Base-by-base conservation (phyloP, 1,284 basidiomycete species). In the Mycena citricolor region DNA sequence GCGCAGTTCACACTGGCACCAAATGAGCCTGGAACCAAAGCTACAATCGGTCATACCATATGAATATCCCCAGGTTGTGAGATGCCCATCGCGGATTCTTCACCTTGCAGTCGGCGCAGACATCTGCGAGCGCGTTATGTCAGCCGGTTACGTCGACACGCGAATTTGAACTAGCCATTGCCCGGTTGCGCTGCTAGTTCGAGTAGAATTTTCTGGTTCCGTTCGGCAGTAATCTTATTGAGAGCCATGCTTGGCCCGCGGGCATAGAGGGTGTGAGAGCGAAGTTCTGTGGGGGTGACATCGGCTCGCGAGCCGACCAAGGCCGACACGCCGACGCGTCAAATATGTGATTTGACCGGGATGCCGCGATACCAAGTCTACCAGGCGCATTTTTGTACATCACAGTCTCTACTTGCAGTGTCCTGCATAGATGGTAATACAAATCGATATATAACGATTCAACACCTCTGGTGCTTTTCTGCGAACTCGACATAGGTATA, bases 1-100 rank as follows among this genome's bases (percentile, higher is more conserved):
- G 90, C 90, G 61, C 90, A 94, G 55, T 77, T 78, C 31, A 91
- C 73, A 57, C 90, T 89, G n/a, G n/a, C n/a, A n/a, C n/a, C n/a
- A n/a, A n/a, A n/a, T n/a, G n/a, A n/a, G n/a, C n/a, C n/a, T n/a
- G n/a, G n/a, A n/a, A n/a, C n/a, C n/a, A n/a, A n/a, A n/a, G 23
- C 6, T 7, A 20, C 17, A 4, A 26, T 25, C 19, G 2, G 12
- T 13, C 32, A 46, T 58, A 87, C 86, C 87, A 90, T 21, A 90
- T 73, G 58, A 90, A 90, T 50, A 90, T 86, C 13, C 87, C 88
- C 4, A 93, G 66, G 56, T 82, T 92, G 59, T 86, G 70, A 4
- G 85, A 88, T 2, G 87, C 83, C 90, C 90, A 93, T 68, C 90
- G 69, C 4, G 90, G 89, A 54, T 74, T 75, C 49, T 79, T 74